Percentiles rank a stretch among this genome's conserved stretches.
Evolutionary conservation across 805 yeast genomes (phyloP).

Genomic region (Metschnikowia cerradonensis): DNA sequence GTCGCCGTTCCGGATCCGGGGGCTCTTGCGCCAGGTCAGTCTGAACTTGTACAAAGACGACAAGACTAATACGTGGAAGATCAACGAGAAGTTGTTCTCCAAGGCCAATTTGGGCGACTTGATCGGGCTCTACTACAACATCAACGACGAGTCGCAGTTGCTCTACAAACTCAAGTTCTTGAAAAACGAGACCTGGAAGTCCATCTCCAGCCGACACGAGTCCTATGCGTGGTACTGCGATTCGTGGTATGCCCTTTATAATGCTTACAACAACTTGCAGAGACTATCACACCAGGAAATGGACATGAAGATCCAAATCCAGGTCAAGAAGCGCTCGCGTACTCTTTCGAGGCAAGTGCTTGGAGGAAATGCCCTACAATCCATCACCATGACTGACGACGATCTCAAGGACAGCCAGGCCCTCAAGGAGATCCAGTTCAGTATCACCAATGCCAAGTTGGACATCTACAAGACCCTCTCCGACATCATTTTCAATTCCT

Average conservation of each 20-base stretch:
- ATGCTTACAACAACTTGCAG: conserved; percentile 43
- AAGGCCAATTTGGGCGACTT: conserved; percentile 48
- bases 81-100: conserved; percentile 27
- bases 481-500: conserved; percentile 38
- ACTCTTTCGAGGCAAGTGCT: conserved; percentile 39
- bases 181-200: conserved; percentile 29
- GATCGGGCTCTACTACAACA: conserved; percentile 56
- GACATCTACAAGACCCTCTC: conserved; percentile 38
- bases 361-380: conserved; percentile 18
- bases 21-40: conserved; percentile 28
- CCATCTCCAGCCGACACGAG: conserved; percentile 52
- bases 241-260: conserved; percentile 53
- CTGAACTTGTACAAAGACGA: conserved; percentile 12
- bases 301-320: conserved; percentile 53
- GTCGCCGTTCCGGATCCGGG: conserved; percentile 54
- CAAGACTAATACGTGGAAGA: conserved; percentile 10
- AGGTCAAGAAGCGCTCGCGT: conserved; percentile 56
- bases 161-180: conserved; percentile 52
- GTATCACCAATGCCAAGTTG: conserved; percentile 33
- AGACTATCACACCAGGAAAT: conserved; percentile 45
- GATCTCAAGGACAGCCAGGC: conserved; percentile 21
- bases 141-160: conserved; percentile 60
- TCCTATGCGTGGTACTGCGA: conserved; percentile 67
- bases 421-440: conserved; percentile 33
- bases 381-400: conserved; percentile 12